Evolutionary conservation across 1,284 basidiomycete species (phyloP), one percentile per base, ranked within the genome.

Genomic region (Heterobasidion irregulare): DNA sequence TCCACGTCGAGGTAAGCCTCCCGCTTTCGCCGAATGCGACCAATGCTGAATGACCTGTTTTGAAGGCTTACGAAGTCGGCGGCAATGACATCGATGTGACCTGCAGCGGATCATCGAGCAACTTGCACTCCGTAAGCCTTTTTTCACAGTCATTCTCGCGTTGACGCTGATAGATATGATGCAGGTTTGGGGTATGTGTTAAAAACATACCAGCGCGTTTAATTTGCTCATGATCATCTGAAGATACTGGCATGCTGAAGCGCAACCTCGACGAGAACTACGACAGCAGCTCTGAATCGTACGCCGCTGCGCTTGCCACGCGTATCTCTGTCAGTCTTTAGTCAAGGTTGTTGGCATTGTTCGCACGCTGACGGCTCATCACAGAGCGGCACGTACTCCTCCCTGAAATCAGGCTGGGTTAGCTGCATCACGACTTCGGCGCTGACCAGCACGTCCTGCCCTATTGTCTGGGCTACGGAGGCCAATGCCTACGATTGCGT

Each of bases 401-500:
- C 73, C 6, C 58, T 64, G 13, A 70, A 73, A 0, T 61, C 64
- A 2, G 65, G 64, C 38, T 81, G 79, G 79, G 71, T 80, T 51
- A 68, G 69, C 47, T 77, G 76, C 64, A 74, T 76, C 18, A 73
- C 71, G 2, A 70, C 68, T 8, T 76, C 74, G 6, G 61, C 69
- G 47, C 64, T 72, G 35, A 59, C 64, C 9, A 56, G 55, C 12
- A 62, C 60, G 15, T 65, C 68, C 35, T 80, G 78, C 59, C 77
- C 78, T 16, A 67, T 79, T 7, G 72, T 72, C 12, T 81, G 80
- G 79, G 77, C 78, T 8, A 54, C 65, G 53, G 78, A 83, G 53
- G 66, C 76, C 1, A 83, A 82, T 59, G 64, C 70, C 3, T 74
- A 74, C 57, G 75, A 77, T 58, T 82, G 80, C 61, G 79, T 80